Percentiles rank a stretch among this genome's conserved stretches.
These are phyloP conservation scores for Spiraea crenata DNA, from an alignment of 331 rosid species.

Conservation along the genomic window DNA sequence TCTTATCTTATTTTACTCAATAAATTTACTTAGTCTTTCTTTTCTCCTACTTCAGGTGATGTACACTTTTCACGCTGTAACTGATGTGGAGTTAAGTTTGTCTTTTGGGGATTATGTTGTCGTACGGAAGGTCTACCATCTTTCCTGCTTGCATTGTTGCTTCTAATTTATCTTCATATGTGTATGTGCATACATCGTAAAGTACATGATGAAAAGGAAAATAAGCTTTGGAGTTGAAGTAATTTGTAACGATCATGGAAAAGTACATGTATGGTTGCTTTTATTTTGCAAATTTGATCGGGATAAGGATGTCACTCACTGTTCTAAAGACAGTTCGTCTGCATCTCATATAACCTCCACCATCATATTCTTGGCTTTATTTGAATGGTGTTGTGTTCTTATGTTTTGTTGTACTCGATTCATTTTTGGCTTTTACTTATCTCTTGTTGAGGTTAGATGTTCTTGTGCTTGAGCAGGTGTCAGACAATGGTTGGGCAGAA, in stretches of 20 bases:
- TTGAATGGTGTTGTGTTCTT: not conserved
- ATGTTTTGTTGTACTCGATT: not conserved
- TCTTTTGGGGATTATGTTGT: slow-evolving; percentile 72
- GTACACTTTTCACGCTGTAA: slow-evolving; percentile 68
- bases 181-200: not conserved
- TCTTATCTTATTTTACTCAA: slow-evolving; percentile 12
- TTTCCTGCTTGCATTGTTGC: not conserved
- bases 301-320: no score
- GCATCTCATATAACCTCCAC: not conserved
- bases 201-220: not conserved
- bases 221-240: not conserved
- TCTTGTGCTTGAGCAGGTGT: slow-evolving; percentile 44
- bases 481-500: slow-evolving; percentile 89
- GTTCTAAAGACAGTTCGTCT: no score
- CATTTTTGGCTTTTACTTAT: not conserved
- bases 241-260: not conserved
- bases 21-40: slow-evolving; percentile 5
- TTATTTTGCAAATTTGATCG: no score
- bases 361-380: not conserved
- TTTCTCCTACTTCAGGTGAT: slow-evolving; percentile 42
- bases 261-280: not conserved
- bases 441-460: slow-evolving; percentile 2
- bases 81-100: slow-evolving; percentile 80
- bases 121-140: slow-evolving; percentile 64
- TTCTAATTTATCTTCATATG: not conserved